phyloP scores from a whole-genome alignment of 768 basidiomycete species.

The Russula brevipes region DNA sequence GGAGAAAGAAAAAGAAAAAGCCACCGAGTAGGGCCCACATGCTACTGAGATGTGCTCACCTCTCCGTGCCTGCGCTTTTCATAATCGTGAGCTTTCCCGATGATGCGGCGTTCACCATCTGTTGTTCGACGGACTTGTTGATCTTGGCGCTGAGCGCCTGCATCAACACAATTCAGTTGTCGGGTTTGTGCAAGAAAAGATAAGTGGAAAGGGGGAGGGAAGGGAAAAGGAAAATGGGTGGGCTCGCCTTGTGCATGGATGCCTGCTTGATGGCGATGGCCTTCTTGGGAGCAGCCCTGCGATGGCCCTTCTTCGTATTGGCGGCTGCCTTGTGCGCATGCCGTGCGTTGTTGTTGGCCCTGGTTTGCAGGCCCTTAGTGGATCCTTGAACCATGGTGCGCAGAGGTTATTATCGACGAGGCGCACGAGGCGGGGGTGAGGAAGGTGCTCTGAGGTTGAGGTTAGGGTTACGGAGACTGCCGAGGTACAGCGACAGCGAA shows the following conservation, averaged over 20 bases:
- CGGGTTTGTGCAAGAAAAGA: not conserved
- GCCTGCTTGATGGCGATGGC: slow-evolving; percentile 64
- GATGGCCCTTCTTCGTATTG: slow-evolving; percentile 72
- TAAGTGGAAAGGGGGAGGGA: not conserved
- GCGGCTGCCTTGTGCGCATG: slow-evolving; percentile 64
- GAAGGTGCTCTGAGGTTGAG: not conserved
- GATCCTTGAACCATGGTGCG: slow-evolving; percentile 74
- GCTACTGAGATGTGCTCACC: slow-evolving; percentile 26
- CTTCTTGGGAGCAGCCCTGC: slow-evolving; percentile 80
- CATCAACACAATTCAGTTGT: slow-evolving; percentile 2
- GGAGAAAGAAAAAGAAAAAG: not conserved
- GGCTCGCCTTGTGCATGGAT: slow-evolving; percentile 59
- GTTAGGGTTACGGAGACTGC: slow-evolving; percentile 23
- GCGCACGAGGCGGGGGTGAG: not conserved
- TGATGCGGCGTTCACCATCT: slow-evolving; percentile 86
- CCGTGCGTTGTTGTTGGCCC: slow-evolving; percentile 44
- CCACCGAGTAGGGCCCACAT: not conserved
- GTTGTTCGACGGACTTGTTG: slow-evolving; percentile 84
- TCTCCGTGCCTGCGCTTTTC: slow-evolving; percentile 56
- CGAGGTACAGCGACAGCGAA: not conserved
- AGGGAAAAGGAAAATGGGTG: not conserved
- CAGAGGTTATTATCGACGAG: not conserved
- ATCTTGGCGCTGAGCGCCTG: slow-evolving; percentile 87
- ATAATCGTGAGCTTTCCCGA: slow-evolving; percentile 89
- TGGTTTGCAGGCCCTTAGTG: slow-evolving; percentile 68